These are phyloP conservation scores for Pseudotulostoma volvatum DNA, from an alignment of 495 filamentous ascomycete genomes.

Conservation along the genomic window DNA sequence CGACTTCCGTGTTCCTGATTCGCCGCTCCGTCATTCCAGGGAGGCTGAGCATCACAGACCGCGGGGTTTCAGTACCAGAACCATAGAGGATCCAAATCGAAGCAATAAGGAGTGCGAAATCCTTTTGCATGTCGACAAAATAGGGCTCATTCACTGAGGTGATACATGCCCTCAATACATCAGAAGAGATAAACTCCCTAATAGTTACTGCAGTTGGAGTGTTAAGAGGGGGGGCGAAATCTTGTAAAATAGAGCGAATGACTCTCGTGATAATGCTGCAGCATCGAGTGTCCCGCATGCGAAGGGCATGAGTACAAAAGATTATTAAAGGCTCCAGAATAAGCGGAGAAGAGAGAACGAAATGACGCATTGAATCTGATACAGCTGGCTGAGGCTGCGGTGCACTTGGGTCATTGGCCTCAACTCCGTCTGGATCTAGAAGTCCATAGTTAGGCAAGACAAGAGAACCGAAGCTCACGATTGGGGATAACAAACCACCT, in stretches of 20 bases:
- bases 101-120: conserved; percentile 76
- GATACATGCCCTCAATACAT: conserved; percentile 69
- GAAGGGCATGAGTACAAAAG: conserved; percentile 79
- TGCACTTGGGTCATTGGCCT: conserved; percentile 25
- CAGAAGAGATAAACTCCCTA: conserved; percentile 76
- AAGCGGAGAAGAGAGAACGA: conserved; percentile 60
- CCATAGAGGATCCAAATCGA: conserved; percentile 64
- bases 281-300: conserved; percentile 80
- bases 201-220: conserved; percentile 47
- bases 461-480: not conserved
- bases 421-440: conserved; percentile 25
- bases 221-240: conserved; percentile 43
- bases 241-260: conserved; percentile 64
- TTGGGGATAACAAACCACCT: conserved; percentile 20
- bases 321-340: conserved; percentile 78
- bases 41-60: conserved; percentile 37
- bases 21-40: conserved; percentile 37
- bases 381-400: conserved; percentile 19
- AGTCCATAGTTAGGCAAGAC: conserved; percentile 5
- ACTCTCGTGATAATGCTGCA: conserved; percentile 73
- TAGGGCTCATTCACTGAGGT: conserved; percentile 85
- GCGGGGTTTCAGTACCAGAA: conserved; percentile 37
- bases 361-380: conserved; percentile 45
- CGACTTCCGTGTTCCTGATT: conserved; percentile 32
- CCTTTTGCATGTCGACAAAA: conserved; percentile 91